phyloP scores from a whole-genome alignment of 169 alveolate genomes.

The Miamiensis avidus region DNA sequence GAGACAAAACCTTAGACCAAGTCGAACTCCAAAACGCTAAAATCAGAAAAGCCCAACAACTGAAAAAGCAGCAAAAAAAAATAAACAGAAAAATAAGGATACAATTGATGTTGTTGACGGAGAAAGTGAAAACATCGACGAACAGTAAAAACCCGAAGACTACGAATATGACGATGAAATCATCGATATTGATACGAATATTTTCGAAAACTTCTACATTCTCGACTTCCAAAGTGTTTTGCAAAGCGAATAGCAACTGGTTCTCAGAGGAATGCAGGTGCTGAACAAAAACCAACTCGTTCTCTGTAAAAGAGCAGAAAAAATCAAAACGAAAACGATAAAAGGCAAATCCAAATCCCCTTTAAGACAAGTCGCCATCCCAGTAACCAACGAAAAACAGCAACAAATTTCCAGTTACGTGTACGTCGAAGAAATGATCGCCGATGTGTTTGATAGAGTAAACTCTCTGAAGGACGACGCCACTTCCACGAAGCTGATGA shows the following conservation, averaged over 20 bases:
- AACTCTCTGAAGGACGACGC: not conserved
- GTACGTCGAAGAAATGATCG: conserved; percentile 10
- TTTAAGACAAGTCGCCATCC: not conserved
- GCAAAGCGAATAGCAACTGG: not conserved
- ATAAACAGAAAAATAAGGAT: not conserved
- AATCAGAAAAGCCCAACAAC: not conserved
- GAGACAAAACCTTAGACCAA: not conserved
- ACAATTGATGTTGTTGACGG: not conserved
- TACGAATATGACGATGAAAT: not conserved
- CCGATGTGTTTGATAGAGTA: conserved; percentile 5
- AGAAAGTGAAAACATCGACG: not conserved
- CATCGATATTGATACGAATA: not conserved
- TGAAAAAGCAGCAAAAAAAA: not conserved
- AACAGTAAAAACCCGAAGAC: not conserved
- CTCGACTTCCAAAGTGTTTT: not conserved
- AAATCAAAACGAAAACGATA: too few relatives aligned
- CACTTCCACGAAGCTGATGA: conserved; percentile 8
- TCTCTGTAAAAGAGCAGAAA: not conserved
- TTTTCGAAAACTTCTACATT: not conserved
- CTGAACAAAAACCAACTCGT: not conserved
- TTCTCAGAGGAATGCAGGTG: not conserved
- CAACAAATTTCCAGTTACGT: not conserved
- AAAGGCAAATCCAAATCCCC: too few relatives aligned
- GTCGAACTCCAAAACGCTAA: not conserved
- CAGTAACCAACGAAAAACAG: not conserved